Evolutionary conservation across 768 basidiomycete genomes (phyloP), one percentile per base, ranked within the genome.

Genomic region (Thelephora ganbajun): DNA sequence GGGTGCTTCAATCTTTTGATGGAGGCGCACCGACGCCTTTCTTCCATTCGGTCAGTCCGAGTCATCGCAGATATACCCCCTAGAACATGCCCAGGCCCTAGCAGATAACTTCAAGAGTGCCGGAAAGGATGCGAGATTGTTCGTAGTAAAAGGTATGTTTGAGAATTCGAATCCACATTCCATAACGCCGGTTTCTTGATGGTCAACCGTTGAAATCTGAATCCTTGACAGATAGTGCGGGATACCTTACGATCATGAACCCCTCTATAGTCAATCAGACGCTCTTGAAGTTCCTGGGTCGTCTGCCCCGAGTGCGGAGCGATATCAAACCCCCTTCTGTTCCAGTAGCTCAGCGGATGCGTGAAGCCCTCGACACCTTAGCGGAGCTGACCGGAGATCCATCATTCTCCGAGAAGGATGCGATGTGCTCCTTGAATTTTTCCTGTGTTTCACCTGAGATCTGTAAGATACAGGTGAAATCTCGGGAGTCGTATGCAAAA

Each of bases 391-490:
- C 64, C 13, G 63, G 61, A 14, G 68, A 74, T 53, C 59, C 69
- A 11, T 59, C 61, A 19, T 69, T 80, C 33, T 66, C 67, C 9
- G 57, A 63, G 11, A 71, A 76, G 22, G 69, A 80, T 54, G 77
- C 82, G 11, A 49, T 57, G n/a, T 83, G 75, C 5, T 66, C 77
- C 1, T 64, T 86, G 44, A 84, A 82, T 6, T 87, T 87, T 56
- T 81, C 73, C 11, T 77, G 77, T 53, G 67, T 82, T 30, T 53
- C 78, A 0, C 64, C 65, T 7, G 76, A 79, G 4, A 62, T 73
- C 6, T 59, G 72, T 22, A 64, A 70, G 57, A 68, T 63, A 13
- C 83, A 86, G 56, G 61, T 63, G 0, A 73, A 77, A 20, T 59
- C 65, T 33, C 58, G 82, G 46, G 58, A 54, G 37, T 62, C 66